A percentile compares a stretch with the other conserved stretches of the same genome.
Conservation (phyloP, 106 monocot species). For the Dendrobium catenatum region DNA sequence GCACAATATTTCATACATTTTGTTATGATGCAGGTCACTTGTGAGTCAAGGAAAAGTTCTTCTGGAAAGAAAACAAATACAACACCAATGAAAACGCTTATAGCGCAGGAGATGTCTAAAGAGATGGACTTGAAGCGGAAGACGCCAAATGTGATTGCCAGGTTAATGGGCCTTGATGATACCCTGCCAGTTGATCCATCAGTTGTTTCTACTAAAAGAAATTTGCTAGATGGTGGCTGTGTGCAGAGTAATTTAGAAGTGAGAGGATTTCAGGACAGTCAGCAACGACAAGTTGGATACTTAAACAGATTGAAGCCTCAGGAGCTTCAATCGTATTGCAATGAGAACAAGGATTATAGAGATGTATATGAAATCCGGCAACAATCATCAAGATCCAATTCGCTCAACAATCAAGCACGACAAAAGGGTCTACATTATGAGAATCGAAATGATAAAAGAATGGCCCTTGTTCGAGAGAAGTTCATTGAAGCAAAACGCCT, state of each 20-base stretch:
- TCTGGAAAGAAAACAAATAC: conserved; percentile 16
- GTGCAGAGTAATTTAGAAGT: not conserved
- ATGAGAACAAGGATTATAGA: conserved; percentile 11
- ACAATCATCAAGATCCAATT: conserved; percentile 12
- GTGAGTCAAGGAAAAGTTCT: conserved; percentile 18
- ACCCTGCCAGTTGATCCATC: conserved; percentile 23
- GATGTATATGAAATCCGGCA: conserved; percentile 24
- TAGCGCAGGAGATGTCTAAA: conserved; percentile 38
- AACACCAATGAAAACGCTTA: conserved; percentile 44
- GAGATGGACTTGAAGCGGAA: conserved; percentile 25
- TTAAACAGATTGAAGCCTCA: not conserved
- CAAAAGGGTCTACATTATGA: conserved; percentile 6
- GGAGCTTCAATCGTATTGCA: not conserved
- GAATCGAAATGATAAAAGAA: conserved; percentile 21
- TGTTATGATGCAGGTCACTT: conserved; percentile 13
- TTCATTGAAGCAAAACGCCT: conserved; percentile 47
- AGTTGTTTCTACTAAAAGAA: conserved; percentile 3
- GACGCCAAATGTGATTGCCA: conserved; percentile 42
- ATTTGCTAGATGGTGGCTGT: not conserved
- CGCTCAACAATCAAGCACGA: conserved; percentile 5
- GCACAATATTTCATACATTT: not conserved
- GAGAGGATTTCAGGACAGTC: not conserved
- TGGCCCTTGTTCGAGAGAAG: conserved; percentile 42
- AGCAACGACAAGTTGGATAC: conserved; percentile 1
- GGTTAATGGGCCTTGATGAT: conserved; percentile 60